A percentile compares a stretch with the other conserved stretches of the same genome.
Conservation (phyloP, 768 basidiomycete genomes). For the Naganishia randhawae region DNA sequence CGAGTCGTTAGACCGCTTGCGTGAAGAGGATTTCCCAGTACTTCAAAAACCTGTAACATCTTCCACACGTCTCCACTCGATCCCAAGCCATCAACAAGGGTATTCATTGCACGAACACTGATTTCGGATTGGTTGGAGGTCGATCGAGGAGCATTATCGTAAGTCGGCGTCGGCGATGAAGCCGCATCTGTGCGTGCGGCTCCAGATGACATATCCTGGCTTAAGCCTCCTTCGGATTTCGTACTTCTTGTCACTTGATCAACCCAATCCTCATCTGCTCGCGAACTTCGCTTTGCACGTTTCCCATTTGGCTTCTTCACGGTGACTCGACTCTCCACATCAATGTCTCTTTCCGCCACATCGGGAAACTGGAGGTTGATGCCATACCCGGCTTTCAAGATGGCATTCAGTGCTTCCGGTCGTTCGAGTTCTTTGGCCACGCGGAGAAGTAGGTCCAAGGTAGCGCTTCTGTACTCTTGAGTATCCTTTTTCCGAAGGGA, state of each 20-base stretch:
- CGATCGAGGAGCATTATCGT: background rate
- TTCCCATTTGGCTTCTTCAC: background rate
- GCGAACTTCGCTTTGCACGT: conserved; percentile 10
- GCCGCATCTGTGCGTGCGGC: background rate
- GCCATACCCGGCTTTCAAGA: conserved; percentile 21
- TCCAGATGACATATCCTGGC: background rate
- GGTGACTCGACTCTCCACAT: background rate
- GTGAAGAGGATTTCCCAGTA: conserved; percentile 2
- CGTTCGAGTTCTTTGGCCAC: conserved; percentile 26
- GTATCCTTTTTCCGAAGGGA: conserved; percentile 8
- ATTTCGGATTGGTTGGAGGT: background rate
- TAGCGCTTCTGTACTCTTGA: conserved; percentile 5
- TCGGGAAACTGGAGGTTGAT: conserved; percentile 27
- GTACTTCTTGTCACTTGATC: conserved; percentile 5
- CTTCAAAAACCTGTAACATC: conserved; percentile 27
- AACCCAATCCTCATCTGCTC: conserved; percentile 17
- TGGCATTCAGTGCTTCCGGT: conserved; percentile 19
- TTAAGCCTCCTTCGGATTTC: background rate
- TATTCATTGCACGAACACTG: conserved; percentile 23
- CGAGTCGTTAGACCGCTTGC: background rate
- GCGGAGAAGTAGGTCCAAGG: conserved; percentile 13
- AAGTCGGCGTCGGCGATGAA: background rate
- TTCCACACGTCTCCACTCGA: conserved; percentile 21
- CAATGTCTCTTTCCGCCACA: conserved; percentile 1
- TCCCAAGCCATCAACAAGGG: conserved; percentile 11